Conservation (phyloP, 352 stramenopile genomes). For the Phytophthora quininea region DNA sequence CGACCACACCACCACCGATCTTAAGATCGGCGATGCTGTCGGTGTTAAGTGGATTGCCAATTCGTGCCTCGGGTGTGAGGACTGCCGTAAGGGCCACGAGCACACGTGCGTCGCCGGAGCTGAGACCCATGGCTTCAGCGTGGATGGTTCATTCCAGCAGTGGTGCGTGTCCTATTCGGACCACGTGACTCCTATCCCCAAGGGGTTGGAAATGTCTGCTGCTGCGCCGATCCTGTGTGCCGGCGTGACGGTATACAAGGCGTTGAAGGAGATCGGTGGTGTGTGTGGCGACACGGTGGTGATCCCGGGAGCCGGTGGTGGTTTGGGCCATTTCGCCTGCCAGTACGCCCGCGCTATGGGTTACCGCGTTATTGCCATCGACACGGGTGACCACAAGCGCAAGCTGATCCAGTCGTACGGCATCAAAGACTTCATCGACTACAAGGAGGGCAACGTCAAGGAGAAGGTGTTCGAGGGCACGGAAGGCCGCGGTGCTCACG, state of each 20-base stretch:
- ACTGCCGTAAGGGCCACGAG: conserved; percentile 37
- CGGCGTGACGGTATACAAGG: conserved; percentile 71
- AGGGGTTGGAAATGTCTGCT: conserved; percentile 42
- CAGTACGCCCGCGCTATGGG: conserved; percentile 77
- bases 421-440: conserved; percentile 55
- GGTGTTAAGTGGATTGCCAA: conserved; percentile 29
- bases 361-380: conserved; percentile 58
- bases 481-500: conserved; percentile 39
- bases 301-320: conserved; percentile 66
- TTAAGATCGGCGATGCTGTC: conserved; percentile 32
- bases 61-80: conserved; percentile 30
- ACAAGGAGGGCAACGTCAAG: conserved; percentile 37
- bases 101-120: conserved; percentile 17
- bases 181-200: conserved; percentile 64
- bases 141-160: conserved; percentile 9
- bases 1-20: conserved; percentile 22
- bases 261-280: conserved; percentile 36
- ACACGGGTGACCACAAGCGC: conserved; percentile 46
- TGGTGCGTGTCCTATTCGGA: conserved; percentile 56
- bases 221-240: conserved; percentile 73
- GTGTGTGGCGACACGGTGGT: conserved; percentile 39
- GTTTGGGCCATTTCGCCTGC: conserved; percentile 75
- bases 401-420: conserved; percentile 51
- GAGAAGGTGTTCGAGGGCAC: conserved; percentile 23
- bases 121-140: conserved; percentile 13